A percentile compares a stretch with the other conserved stretches of the same genome.
These are phyloP conservation scores for Colletotrichum tabaci DNA, from an alignment of 2,329 filamentous ascomycete species.

Conservation along the genomic window DNA sequence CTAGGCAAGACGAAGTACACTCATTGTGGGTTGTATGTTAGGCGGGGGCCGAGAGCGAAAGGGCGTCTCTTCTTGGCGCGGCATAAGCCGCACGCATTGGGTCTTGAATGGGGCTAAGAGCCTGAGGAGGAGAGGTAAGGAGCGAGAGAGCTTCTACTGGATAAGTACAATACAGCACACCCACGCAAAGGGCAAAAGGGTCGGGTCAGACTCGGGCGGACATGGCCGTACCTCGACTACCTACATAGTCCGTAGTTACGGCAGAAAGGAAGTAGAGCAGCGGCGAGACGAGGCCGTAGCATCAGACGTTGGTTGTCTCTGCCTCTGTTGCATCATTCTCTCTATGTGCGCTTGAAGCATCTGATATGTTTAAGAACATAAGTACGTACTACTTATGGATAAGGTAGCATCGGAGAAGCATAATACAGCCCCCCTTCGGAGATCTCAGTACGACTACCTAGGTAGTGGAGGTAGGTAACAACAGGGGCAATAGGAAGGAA, in stretches of 20 bases:
- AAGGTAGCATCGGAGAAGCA: background rate
- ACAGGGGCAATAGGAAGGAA: background rate
- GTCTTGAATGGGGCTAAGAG: background rate
- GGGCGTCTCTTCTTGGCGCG: constrained; percentile 8
- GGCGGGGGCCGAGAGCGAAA: background rate
- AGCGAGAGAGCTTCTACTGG: background rate
- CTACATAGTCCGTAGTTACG: background rate
- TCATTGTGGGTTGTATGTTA: too few relatives aligned
- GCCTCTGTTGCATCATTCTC: background rate
- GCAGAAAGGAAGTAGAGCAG: constrained; percentile 5
- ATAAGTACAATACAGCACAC: background rate
- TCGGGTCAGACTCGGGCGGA: constrained; percentile 13
- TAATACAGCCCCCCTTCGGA: background rate
- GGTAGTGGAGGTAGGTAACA: background rate
- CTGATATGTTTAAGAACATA: constrained; percentile 2
- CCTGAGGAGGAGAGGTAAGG: too few relatives aligned
- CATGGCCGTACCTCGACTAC: background rate
- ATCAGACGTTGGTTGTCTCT: too few relatives aligned
- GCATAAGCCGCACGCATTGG: constrained; percentile 36
- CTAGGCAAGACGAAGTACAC: background rate
- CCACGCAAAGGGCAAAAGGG: background rate
- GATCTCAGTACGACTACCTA: too few relatives aligned
- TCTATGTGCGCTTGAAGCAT: background rate
- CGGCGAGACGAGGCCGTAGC: background rate
- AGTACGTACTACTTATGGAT: constrained; percentile 28